Evolutionary conservation across 2,329 filamentous ascomycete genomes (phyloP).

Genomic region (Monosporascus sp.): DNA sequence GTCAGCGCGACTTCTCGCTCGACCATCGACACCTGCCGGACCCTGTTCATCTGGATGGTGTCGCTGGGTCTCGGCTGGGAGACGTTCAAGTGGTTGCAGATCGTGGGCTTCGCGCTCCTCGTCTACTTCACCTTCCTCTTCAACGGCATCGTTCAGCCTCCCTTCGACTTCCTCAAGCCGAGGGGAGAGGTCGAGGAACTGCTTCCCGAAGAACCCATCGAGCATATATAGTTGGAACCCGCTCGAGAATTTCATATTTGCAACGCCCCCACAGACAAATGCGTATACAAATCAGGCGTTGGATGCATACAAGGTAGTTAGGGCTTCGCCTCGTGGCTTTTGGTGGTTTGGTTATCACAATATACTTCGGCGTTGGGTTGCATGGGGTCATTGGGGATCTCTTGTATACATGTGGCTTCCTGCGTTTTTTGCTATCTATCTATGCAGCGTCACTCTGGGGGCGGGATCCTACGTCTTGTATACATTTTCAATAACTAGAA

Average conservation of each 20-base stretch:
- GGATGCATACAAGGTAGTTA: no score
- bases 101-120: constrained; percentile 78
- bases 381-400: no score
- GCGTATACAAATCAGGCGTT: no score
- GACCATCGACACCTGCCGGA: constrained; percentile 95
- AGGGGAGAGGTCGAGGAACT: constrained; percentile 55
- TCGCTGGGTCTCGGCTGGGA: constrained; percentile 94
- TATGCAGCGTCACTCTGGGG: no score
- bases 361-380: no score
- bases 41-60: constrained; percentile 96
- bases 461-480: no score
- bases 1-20: constrained; percentile 91
- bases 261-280: not conserved
- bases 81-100: constrained; percentile 94
- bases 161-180: constrained; percentile 62
- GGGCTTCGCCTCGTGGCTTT: no score
- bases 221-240: constrained; percentile 45
- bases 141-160: constrained; percentile 86
- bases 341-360: no score
- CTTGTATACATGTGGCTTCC: no score
- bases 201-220: constrained; percentile 77
- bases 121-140: constrained; percentile 97
- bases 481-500: no score
- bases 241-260: not conserved
- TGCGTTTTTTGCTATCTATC: no score